A percentile compares a stretch with the other conserved stretches of the same genome.
phyloP scores from a whole-genome alignment of 192 early-diverging fungal genomes.

The Endogone sp. region DNA sequence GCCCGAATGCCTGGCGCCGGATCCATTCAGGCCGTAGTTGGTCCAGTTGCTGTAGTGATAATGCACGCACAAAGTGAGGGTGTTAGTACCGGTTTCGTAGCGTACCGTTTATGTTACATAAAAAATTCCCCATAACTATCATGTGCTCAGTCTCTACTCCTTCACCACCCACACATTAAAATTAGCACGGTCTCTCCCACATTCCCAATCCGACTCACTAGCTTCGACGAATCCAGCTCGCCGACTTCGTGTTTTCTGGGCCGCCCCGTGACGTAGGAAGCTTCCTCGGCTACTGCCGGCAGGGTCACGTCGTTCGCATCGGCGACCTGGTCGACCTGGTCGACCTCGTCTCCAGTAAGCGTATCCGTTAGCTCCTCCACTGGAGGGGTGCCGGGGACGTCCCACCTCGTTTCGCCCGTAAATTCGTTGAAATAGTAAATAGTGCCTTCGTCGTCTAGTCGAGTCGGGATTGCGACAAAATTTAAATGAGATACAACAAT shows the following conservation, averaged over 20 bases:
- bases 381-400: too few species aligned
- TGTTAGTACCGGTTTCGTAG: too few species aligned
- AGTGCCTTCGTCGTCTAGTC: conserved; percentile 40
- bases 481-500: too few species aligned
- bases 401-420: conserved; percentile 47
- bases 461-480: background rate
- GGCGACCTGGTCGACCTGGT: background rate
- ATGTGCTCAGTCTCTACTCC: too few species aligned
- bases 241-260: background rate
- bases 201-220: too few species aligned
- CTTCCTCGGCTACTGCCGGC: background rate
- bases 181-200: too few species aligned
- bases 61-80: too few species aligned
- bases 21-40: conserved; percentile 33
- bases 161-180: too few species aligned
- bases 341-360: too few species aligned
- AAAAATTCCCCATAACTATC: too few species aligned
- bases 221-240: background rate
- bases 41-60: conserved; percentile 32
- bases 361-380: too few species aligned
- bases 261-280: background rate
- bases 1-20: conserved; percentile 35
- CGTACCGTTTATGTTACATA: too few species aligned
- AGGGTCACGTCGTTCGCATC: background rate
- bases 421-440: conserved; percentile 51